Base-by-base conservation (phyloP, 2,329 filamentous ascomycete species). In the Graphilbum ipis-grandicollis region DNA sequence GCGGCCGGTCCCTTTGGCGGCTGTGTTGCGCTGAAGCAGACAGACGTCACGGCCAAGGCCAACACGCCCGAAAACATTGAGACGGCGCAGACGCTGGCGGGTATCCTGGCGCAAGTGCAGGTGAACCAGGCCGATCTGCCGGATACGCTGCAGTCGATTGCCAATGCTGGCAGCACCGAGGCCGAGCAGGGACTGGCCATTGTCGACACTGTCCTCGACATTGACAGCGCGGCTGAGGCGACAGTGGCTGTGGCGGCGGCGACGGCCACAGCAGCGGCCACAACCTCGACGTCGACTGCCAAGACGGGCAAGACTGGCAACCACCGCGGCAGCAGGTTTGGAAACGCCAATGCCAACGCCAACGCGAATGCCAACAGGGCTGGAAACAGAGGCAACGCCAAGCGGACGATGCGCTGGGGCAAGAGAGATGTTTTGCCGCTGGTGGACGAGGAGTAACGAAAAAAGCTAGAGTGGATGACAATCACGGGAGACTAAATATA, bases 1-100 rank as follows among this genome's bases (percentile, higher is more conserved):
- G 12, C 38, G 2, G 64, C 62, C 39, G 65, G 67, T 3, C 52
- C 62, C 5, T 73, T 72, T 39, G 50, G 50, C 21, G 44, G 68
- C 35, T 74, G 69, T 51, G 66, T 73, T 48, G 55, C 68, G 4
- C 58, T 73, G 18, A 62, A 71, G 50, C 70, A 75, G 46, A 54
- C 55, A 19, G 68, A 71, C 43, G 46, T 48, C 15, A 46, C 50
- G 0, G 40, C 59, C 34, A 60, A 52, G 37, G 48, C 47, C 37
- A 68, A 68, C 53, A 57, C 51, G 1, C 53, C 63, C 3, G 48
- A 54, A 34, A 56, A 53, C 35, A 64, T 75, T 46, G 39, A 47
- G 5, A 72, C 69, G 0, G 50, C 49, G 0, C 55, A 66, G 42
- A 58, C 53, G 2, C 51, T 68, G 6, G 51, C 62, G 2, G 57